phyloP scores from a whole-genome alignment of 495 filamentous ascomycete genomes.

The Podospora australis region DNA sequence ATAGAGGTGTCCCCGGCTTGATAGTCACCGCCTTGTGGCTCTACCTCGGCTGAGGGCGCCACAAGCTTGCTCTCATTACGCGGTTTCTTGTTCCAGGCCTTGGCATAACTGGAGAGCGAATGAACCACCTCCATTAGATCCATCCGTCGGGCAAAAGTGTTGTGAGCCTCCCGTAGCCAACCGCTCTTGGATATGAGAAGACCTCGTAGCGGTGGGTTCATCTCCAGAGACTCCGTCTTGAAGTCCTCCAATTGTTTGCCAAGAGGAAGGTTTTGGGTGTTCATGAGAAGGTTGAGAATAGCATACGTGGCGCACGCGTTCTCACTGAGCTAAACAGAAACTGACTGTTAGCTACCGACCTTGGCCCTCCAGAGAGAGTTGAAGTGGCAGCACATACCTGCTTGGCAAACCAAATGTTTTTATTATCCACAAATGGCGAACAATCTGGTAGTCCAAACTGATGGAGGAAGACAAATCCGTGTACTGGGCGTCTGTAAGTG shows the following conservation, averaged over 20 bases:
- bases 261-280: constrained; percentile 54
- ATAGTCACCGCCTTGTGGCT: neutral
- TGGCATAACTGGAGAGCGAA: constrained; percentile 55
- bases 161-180: constrained; percentile 75
- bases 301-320: constrained; percentile 89
- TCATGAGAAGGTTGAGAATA: constrained; percentile 86
- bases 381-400: constrained; percentile 50
- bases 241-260: constrained; percentile 63
- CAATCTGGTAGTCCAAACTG: constrained; percentile 60
- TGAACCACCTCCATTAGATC: constrained; percentile 76
- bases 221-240: constrained; percentile 58
- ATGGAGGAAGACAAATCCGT: constrained; percentile 80
- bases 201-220: constrained; percentile 69
- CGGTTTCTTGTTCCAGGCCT: constrained; percentile 37
- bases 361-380: neutral
- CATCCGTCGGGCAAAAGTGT: constrained; percentile 71
- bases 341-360: constrained; percentile 1
- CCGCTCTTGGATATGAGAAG: constrained; percentile 65
- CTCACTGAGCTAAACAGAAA: constrained; percentile 56
- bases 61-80: constrained; percentile 6
- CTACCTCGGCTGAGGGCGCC: neutral
- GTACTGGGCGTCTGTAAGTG: constrained; percentile 55
- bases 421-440: constrained; percentile 38
- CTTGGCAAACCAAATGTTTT: constrained; percentile 88
- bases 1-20: constrained; percentile 49